Evolutionary conservation across 805 yeast species (phyloP).

Genomic region (Groenewaldozyma tartarivorans): DNA sequence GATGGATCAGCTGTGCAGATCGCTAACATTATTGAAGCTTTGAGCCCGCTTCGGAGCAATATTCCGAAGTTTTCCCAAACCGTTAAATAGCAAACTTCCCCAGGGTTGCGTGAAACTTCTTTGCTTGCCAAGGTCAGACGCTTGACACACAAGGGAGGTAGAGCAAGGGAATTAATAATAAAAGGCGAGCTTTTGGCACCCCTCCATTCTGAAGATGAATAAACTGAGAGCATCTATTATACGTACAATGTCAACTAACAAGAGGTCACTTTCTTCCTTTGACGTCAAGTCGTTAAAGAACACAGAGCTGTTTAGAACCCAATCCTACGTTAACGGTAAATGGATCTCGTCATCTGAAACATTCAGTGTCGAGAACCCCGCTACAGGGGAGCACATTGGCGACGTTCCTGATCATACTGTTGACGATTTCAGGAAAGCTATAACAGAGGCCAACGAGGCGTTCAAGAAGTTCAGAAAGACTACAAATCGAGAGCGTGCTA

Average conservation of each 20-base stretch:
- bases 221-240: neutral
- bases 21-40: no score
- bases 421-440: conserved; percentile 45
- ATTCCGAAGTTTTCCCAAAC: no score
- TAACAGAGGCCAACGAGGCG: conserved; percentile 44
- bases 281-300: conserved; percentile 8
- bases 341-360: conserved; percentile 46
- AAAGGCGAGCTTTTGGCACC: no score
- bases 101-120: no score
- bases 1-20: no score
- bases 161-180: no score
- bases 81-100: no score
- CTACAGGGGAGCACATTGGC: conserved; percentile 43
- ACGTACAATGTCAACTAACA: conserved; percentile 4
- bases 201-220: neutral
- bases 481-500: conserved; percentile 48
- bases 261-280: conserved; percentile 4
- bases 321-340: conserved; percentile 49
- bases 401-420: conserved; percentile 46
- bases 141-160: no score
- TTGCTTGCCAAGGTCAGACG: no score
- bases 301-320: conserved; percentile 16
- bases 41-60: no score
- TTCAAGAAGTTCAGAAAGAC: conserved; percentile 44
- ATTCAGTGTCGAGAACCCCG: conserved; percentile 72